These are phyloP conservation scores for Podospora comata DNA, from an alignment of 495 filamentous ascomycete species.

Conservation along the genomic window DNA sequence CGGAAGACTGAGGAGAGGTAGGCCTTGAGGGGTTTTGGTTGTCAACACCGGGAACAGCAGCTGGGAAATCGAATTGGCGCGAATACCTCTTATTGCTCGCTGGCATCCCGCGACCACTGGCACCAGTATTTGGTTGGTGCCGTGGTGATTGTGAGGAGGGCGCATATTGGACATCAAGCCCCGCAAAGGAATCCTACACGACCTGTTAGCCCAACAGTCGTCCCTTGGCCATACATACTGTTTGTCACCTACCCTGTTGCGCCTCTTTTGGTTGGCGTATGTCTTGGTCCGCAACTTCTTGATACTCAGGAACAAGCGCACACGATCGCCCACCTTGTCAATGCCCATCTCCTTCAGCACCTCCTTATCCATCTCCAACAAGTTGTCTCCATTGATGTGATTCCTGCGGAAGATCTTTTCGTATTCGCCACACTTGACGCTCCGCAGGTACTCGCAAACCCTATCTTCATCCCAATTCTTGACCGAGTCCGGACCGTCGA, in stretches of 20 bases:
- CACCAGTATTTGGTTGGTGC: constrained; percentile 40
- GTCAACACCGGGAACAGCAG: constrained; percentile 40
- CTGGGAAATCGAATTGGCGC: constrained; percentile 53
- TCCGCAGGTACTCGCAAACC: constrained; percentile 85
- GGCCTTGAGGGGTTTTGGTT: constrained; percentile 62
- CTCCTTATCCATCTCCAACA: constrained; percentile 94
- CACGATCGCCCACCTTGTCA: constrained; percentile 94
- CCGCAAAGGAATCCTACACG: constrained; percentile 66
- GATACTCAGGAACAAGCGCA: constrained; percentile 89
- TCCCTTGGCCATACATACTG: constrained; percentile 17
- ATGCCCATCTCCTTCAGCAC: constrained; percentile 97
- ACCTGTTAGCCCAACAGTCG: constrained; percentile 5
- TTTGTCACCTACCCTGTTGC: constrained; percentile 67
- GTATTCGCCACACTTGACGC: constrained; percentile 89
- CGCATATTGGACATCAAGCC: constrained; percentile 59
- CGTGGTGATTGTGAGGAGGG: constrained; percentile 68
- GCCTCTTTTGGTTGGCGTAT: constrained; percentile 76
- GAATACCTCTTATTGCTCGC: constrained; percentile 69
- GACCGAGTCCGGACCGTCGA: constrained; percentile 50
- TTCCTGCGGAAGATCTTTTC: constrained; percentile 87
- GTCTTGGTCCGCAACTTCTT: constrained; percentile 87
- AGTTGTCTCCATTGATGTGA: constrained; percentile 93
- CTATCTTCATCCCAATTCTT: constrained; percentile 86
- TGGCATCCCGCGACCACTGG: constrained; percentile 49
- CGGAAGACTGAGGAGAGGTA: constrained; percentile 62